Conservation (phyloP, 129 eudicot genomes). For the Dittrichia graveolens region DNA sequence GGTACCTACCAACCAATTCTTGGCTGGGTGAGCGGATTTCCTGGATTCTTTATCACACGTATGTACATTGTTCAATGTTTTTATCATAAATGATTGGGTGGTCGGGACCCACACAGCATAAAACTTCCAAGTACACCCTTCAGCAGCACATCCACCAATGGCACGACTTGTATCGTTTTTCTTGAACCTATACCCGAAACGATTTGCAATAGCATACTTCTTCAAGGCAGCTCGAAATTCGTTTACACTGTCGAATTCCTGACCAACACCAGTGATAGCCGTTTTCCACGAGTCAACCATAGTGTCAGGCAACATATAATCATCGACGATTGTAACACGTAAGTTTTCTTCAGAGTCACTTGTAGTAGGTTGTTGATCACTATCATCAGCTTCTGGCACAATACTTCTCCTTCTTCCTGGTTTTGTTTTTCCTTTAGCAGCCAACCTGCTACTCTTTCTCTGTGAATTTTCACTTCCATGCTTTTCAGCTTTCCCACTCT, state of each 20-base stretch:
- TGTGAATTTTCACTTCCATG: slow-evolving; percentile 29
- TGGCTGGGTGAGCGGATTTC: slow-evolving; percentile 58
- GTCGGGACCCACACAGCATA: slow-evolving; percentile 60
- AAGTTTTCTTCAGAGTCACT: background rate
- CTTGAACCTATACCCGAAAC: slow-evolving; percentile 55
- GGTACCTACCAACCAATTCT: slow-evolving; percentile 64
- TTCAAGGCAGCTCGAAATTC: slow-evolving; percentile 70
- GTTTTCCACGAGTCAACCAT: slow-evolving; percentile 56
- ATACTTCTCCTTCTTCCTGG: slow-evolving; percentile 21
- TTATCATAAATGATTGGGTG: slow-evolving; percentile 52
- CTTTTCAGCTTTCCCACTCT: slow-evolving; percentile 16
- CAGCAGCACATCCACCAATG: slow-evolving; percentile 55
- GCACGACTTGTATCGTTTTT: slow-evolving; percentile 63
- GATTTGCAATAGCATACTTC: slow-evolving; percentile 68
- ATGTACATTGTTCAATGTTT: slow-evolving; percentile 52
- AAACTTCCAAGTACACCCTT: slow-evolving; percentile 78
- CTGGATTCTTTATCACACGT: slow-evolving; percentile 63
- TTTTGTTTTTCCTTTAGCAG: slow-evolving; percentile 27
- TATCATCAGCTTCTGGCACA: slow-evolving; percentile 22
- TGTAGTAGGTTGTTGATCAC: slow-evolving; percentile 33
- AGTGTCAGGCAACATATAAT: slow-evolving; percentile 42
- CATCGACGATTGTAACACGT: slow-evolving; percentile 12
- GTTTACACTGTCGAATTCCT: slow-evolving; percentile 57
- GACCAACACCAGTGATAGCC: slow-evolving; percentile 68
- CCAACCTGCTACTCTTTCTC: slow-evolving; percentile 37